Percentiles rank a stretch among this genome's conserved stretches.
phyloP scores from a whole-genome alignment of 768 basidiomycete species.

The Boletellus ananas region DNA sequence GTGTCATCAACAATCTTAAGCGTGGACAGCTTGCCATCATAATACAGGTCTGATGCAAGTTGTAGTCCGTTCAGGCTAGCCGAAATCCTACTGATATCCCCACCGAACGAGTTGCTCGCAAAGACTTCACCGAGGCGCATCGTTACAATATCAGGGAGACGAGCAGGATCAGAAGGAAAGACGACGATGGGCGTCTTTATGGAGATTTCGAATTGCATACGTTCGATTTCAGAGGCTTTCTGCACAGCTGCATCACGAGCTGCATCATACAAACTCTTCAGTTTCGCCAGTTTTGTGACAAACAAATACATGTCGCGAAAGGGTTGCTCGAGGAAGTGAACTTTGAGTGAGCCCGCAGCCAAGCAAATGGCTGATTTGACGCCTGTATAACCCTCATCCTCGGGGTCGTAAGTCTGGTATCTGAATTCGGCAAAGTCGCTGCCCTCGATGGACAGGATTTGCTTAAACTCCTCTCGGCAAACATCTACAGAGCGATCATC shows the following conservation, averaged over 20 bases:
- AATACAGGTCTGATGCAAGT: constrained; percentile 65
- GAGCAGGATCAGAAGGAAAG: constrained; percentile 67
- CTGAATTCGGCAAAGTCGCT: constrained; percentile 90
- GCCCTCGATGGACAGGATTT: constrained; percentile 90
- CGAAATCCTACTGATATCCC: constrained; percentile 50
- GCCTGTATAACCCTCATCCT: constrained; percentile 64
- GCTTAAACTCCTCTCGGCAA: constrained; percentile 67
- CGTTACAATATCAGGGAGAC: constrained; percentile 64
- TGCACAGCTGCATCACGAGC: constrained; percentile 92
- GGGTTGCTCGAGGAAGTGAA: constrained; percentile 88
- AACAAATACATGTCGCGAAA: constrained; percentile 86
- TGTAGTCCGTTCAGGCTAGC: constrained; percentile 84
- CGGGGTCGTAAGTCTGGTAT: constrained; percentile 87
- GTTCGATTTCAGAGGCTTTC: constrained; percentile 86
- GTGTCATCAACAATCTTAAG: constrained; percentile 95
- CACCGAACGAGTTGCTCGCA: constrained; percentile 71
- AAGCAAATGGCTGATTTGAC: constrained; percentile 81
- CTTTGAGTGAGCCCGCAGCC: constrained; percentile 82
- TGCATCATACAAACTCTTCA: constrained; percentile 93
- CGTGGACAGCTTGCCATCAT: constrained; percentile 43
- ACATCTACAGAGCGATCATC: constrained; percentile 60
- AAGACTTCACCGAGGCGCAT: constrained; percentile 86
- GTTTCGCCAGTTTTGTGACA: constrained; percentile 76
- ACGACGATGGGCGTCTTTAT: constrained; percentile 90
- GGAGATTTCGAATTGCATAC: constrained; percentile 89